Evolutionary conservation across 345 rosid species (phyloP), one percentile per base, ranked within the genome.

Genomic region (rapeseed (Brassica napus)): DNA sequence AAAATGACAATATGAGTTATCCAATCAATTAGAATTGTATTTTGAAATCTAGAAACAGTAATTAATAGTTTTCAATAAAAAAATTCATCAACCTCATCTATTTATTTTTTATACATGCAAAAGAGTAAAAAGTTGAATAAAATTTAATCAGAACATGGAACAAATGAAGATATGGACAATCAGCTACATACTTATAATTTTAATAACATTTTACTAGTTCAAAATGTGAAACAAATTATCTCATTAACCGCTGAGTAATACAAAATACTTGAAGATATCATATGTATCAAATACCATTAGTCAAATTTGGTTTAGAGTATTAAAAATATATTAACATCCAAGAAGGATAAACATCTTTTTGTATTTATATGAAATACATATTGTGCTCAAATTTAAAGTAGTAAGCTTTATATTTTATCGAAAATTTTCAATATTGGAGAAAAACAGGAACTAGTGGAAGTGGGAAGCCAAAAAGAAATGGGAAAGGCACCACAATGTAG

Each of bases 401-500:
- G 3, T 23, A 12, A 57, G 2, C 18, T 8, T 8, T 23, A 37
- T 12, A 14, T 0, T 44, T 12, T 16, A 3, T 6, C 31, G 9
- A 10, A 60, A 62, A 32, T 2, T 21, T 55, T 14, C 10, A 9
- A 68, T 55, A 1, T 37, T 79, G 42, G 26, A 21, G 58, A 26
- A 5, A 34, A 44, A 80, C 78, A 94, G 95, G 98, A 91, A 79
- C 91, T 91, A 58, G 81, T 87, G 79, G 97, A 91, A 66, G 91
- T 88, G 32, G 92, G 93, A 70, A 91, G 80, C 71, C 86, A 86
- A 71, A 83, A 84, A 60, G 88, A 85, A 79, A 88, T 91, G 94
- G 87, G 84, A 42, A 92, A 86, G 77, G 95, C 85, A 72, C 98
- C 98, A 67, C 89, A 85, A 0, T 92, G 97, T 76, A 82, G 69